Base-by-base conservation (phyloP, 2,329 filamentous ascomycete genomes). In the Fusarium sp. region DNA sequence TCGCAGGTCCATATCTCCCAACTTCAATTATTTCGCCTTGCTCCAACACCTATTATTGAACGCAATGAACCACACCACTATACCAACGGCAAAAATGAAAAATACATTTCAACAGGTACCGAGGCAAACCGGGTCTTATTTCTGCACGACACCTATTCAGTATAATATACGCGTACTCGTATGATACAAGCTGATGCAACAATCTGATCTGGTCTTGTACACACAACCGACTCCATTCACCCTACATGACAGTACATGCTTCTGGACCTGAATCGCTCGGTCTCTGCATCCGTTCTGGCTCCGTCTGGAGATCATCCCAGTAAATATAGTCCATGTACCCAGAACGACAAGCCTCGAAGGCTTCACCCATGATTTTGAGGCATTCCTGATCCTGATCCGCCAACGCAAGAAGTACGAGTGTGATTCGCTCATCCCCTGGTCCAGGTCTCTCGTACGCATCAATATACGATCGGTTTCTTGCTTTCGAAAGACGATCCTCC, bases 401-500 rank as follows among this genome's bases (percentile, higher is more conserved):
- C 10, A 72, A 18, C 0, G 57, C 54, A 7, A 62, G 6, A 1
- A 58, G 11, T 14, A 76, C 58, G 0, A 72, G 20, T 1, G 7
- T 18, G 3, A 57, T 18, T 7, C 58, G 42, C 27, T 63, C 61
- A 1, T 25, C 18, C 38, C 25, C 40, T 9, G 16, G 16, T 1
- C n/a, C 27, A 4, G 53, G 16, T 2, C 9, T 27, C 10, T 71
- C 53, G 1, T 61, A 63, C 2, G 53, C 42, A 13, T 60, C n/a
- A 1, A 57, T 18, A 0, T 57, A 71, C 1, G 49, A 5, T 8
- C 69, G 71, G n/a, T 79, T 78, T 3, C 70, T 61, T 4, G 65
- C 18, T 18, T 65, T 20, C 3, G 65, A 61, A 25, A 82, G 67
- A 29, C 73, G 46, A 0, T 64, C 50, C 54, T 82, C 78, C 10